Evolutionary conservation across 2,329 filamentous ascomycete genomes (phyloP).

Genomic region (Magnaporthiopsis rhizophila): DNA sequence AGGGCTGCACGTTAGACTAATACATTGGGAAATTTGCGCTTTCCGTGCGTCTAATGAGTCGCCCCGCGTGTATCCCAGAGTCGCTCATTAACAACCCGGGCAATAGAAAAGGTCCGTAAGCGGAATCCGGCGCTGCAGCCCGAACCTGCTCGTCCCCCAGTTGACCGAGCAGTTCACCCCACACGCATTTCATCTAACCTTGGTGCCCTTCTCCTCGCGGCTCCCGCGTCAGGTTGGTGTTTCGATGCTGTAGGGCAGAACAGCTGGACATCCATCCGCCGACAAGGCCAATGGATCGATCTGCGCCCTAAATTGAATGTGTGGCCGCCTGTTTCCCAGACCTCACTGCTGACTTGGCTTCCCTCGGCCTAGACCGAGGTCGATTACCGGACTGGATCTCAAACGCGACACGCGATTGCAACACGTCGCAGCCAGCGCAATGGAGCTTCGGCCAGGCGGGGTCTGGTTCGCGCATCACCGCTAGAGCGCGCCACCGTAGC

Average conservation of each 20-base stretch:
- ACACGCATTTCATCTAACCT: neutral
- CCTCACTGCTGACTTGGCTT: neutral
- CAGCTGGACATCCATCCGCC: neutral
- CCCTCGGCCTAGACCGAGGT: neutral
- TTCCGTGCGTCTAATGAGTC: neutral
- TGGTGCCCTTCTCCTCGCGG: neutral
- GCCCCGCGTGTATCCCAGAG: neutral
- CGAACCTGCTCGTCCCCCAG: neutral
- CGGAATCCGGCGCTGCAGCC: neutral
- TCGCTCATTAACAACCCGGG: neutral
- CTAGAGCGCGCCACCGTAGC: neutral
- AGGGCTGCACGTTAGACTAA: neutral
- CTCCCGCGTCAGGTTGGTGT: neutral
- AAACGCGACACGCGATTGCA: too few species aligned
- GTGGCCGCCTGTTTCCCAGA: neutral
- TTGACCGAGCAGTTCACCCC: neutral
- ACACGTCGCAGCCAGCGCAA: neutral
- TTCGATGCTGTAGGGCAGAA: neutral
- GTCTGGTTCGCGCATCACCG: neutral
- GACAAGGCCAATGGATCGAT: neutral
- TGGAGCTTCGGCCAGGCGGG: neutral
- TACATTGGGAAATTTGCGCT: neutral
- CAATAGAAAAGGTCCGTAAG: neutral
- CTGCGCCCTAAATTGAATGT: neutral
- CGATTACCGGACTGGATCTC: neutral